phyloP scores from a whole-genome alignment of 164 flowering plant genomes.

The Chloranthus sessilifolius region DNA sequence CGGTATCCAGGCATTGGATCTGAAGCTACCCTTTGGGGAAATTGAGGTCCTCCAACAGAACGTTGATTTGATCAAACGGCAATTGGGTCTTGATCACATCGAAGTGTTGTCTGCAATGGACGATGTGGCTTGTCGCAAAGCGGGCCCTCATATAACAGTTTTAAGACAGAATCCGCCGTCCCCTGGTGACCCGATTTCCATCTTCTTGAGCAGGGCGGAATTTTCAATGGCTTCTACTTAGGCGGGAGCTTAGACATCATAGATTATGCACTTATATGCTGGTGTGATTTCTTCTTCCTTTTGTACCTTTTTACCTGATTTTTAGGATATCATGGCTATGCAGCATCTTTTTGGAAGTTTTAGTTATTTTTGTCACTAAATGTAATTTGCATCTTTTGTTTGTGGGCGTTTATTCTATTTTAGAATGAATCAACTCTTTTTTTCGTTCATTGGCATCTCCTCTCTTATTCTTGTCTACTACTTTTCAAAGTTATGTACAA shows the following conservation, averaged over 20 bases:
- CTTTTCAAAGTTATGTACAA: too few species aligned
- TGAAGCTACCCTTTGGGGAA: constrained; percentile 75
- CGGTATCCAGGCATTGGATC: constrained; percentile 69
- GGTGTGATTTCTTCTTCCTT: too few species aligned
- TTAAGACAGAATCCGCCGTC: constrained; percentile 70
- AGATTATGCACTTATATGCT: too few species aligned
- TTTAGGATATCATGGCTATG: too few species aligned
- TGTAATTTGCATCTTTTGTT: too few species aligned
- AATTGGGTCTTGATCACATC: constrained; percentile 61
- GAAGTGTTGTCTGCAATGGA: constrained; percentile 48
- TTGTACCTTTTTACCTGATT: too few species aligned
- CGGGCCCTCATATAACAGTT: constrained; percentile 42
- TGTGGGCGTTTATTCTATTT: too few species aligned
- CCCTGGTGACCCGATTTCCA: constrained; percentile 80
- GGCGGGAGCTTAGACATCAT: not conserved
- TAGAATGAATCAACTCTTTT: too few species aligned
- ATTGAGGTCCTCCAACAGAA: constrained; percentile 72
- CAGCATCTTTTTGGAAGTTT: too few species aligned
- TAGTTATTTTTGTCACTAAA: too few species aligned
- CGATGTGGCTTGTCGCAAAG: constrained; percentile 39
- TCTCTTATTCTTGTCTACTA: too few species aligned
- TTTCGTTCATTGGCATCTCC: too few species aligned
- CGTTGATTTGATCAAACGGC: constrained; percentile 69
- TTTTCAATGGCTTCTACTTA: not conserved
- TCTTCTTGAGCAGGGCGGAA: constrained; percentile 37